Evolutionary conservation across 2,329 filamentous ascomycete species (phyloP), one percentile per base, ranked within the genome.

Genomic region (Fusarium sp.): DNA sequence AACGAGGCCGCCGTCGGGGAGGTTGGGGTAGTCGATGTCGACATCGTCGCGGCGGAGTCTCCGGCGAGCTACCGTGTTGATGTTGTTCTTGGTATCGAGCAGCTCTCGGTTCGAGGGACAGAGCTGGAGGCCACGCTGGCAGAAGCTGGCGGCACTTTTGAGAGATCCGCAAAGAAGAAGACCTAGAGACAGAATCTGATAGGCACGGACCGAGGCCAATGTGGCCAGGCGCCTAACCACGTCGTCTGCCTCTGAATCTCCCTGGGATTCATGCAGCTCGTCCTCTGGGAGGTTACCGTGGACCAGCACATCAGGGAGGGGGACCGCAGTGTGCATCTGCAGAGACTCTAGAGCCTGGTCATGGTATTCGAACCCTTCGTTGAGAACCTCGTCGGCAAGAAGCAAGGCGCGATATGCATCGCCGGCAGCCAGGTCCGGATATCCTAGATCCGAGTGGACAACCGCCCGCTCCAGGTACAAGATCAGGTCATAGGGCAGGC

Each of bases 331-430:
- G 45, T 81, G 77, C 74, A 78, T 82, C 64, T 76, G 76, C 57
- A 92, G 82, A 11, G 88, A 85, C 61, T 90, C 88, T 8, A 87
- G 75, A 10, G 92, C 92, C 76, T 89, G 85, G 18, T 95, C 91
- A 80, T 97, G 92, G 78, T 95, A 97, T 82, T 98, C 95, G 76
- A 94, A 95, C 43, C 90, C 89, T 71, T 96, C 93, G 65, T 97
- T 92, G 73, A 88, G 83, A 39, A 95, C 89, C 75, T 97, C 94
- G 80, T 98, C 96, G 18, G 93, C 89, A 56, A 99, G 86, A 5
- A 98, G 89, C n/a, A 98, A 88, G 1, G 95, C 95, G 65, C 93
- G 92, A 81, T 98, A 98, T 6, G 95, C 94, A 85, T 98, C 95
- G 37, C 95, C 94, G 13, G 93, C 92, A 6, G 95, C 95, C 43